Evolutionary conservation across 352 stramenopile species (phyloP).

Genomic region (Phytophthora rubi): DNA sequence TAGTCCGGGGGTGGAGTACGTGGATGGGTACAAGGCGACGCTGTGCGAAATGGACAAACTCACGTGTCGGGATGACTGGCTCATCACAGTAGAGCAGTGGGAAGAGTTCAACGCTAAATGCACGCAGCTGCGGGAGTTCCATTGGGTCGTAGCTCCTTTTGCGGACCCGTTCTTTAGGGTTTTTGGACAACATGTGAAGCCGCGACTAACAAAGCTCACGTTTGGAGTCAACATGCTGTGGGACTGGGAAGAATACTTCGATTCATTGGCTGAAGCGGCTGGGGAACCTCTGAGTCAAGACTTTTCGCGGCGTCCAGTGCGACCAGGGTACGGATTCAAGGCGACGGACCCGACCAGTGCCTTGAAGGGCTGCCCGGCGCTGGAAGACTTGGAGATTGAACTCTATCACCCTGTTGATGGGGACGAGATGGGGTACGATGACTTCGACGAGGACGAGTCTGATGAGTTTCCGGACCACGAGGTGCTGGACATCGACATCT

Average conservation of each 20-base stretch:
- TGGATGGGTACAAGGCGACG: conserved; percentile 46
- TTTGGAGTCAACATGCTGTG: conserved; percentile 52
- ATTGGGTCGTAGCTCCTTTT: conserved; percentile 50
- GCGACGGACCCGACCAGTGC: conserved; percentile 38
- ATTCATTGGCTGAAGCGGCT: conserved; percentile 19
- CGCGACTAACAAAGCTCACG: conserved; percentile 35
- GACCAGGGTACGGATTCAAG: conserved; percentile 33
- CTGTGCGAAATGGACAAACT: conserved; percentile 44
- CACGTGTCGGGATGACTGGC: conserved; percentile 38
- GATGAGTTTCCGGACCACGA: conserved; percentile 34
- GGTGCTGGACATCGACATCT: conserved; percentile 45
- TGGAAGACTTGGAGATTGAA: conserved; percentile 40
- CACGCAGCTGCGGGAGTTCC: conserved; percentile 42
- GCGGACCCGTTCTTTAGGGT: conserved; percentile 46
- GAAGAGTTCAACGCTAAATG: conserved; percentile 45
- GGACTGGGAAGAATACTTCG: conserved; percentile 48
- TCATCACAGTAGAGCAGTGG: conserved; percentile 39
- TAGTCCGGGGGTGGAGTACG: conserved; percentile 38
- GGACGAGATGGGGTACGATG: conserved; percentile 30
- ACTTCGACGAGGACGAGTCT: conserved; percentile 33
- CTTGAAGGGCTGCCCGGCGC: conserved; percentile 44
- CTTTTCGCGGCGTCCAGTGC: conserved; percentile 11
- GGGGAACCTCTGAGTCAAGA: neutral
- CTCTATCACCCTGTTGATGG: conserved; percentile 48
- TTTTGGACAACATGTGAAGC: conserved; percentile 47